phyloP scores from a whole-genome alignment of 441 rosid genomes.

The Bruguiera hainesii region DNA sequence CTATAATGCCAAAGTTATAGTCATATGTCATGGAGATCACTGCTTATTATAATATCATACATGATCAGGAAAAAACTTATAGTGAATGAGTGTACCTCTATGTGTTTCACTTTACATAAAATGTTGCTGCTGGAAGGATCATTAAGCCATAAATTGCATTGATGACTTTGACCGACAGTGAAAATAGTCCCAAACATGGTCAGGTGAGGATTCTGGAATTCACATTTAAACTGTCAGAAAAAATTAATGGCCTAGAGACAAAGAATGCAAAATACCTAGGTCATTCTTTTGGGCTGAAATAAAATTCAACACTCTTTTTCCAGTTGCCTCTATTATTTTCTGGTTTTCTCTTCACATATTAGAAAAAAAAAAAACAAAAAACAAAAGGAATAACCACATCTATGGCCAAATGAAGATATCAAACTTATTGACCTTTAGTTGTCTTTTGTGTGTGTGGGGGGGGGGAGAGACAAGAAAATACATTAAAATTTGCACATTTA shows the following conservation, averaged over 20 bases:
- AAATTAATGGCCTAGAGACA: constrained; percentile 3
- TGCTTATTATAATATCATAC: not conserved
- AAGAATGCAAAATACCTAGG: too few relatives aligned
- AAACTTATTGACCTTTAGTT: too few relatives aligned
- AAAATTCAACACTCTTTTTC: too few relatives aligned
- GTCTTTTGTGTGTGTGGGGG: too few relatives aligned
- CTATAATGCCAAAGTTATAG: not conserved
- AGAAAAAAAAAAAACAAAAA: too few relatives aligned
- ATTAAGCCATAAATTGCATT: constrained; percentile 69
- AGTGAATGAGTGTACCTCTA: constrained; percentile 47
- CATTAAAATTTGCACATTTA: too few relatives aligned
- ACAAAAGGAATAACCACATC: too few relatives aligned
- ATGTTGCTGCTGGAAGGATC: constrained; percentile 53
- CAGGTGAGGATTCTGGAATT: constrained; percentile 72
- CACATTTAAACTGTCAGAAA: constrained; percentile 23
- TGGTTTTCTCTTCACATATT: too few relatives aligned
- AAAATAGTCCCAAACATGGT: constrained; percentile 54
- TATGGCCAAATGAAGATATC: too few relatives aligned
- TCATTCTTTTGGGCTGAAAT: too few relatives aligned
- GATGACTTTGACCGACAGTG: constrained; percentile 73
- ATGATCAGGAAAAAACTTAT: not conserved
- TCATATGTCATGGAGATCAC: not conserved
- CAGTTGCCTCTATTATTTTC: too few relatives aligned
- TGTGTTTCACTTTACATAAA: constrained; percentile 76
- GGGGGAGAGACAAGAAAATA: too few relatives aligned